Conservation (phyloP, 805 yeast genomes). For the Pichia cephalocereana region DNA sequence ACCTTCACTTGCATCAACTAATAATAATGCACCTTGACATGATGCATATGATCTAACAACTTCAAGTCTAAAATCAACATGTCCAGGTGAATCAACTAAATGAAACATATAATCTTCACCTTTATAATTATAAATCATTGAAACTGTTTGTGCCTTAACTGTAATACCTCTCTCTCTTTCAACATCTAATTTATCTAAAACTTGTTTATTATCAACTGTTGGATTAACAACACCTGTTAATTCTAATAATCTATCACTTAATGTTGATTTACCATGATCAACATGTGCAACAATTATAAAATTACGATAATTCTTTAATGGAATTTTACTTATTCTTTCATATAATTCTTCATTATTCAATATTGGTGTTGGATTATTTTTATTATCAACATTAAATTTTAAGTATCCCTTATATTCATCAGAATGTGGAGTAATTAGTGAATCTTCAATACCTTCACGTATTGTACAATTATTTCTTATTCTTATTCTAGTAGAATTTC, state of each 20-base stretch:
- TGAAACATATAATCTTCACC: slow-evolving; percentile 75
- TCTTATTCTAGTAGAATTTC: not conserved
- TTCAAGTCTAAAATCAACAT: slow-evolving; percentile 91
- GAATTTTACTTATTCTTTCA: slow-evolving; percentile 62
- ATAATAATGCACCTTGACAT: slow-evolving; percentile 84
- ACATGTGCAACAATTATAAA: slow-evolving; percentile 96
- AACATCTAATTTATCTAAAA: slow-evolving; percentile 84
- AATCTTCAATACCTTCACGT: not conserved
- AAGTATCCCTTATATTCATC: slow-evolving; percentile 21
- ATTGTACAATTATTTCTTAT: not conserved
- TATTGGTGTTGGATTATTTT: slow-evolving; percentile 21
- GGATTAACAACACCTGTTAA: slow-evolving; percentile 81
- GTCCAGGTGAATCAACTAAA: slow-evolving; percentile 96
- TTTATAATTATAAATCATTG: slow-evolving; percentile 72
- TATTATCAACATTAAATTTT: slow-evolving; percentile 20
- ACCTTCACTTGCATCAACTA: slow-evolving; percentile 94
- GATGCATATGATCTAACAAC: slow-evolving; percentile 92
- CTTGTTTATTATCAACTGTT: slow-evolving; percentile 63
- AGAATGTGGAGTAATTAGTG: slow-evolving; percentile 6
- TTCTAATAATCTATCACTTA: slow-evolving; percentile 81
- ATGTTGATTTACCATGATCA: slow-evolving; percentile 76
- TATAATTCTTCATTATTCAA: slow-evolving; percentile 15
- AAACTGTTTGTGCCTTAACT: slow-evolving; percentile 92
- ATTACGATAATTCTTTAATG: slow-evolving; percentile 74
- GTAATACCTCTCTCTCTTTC: slow-evolving; percentile 96